Percentiles rank a stretch among this genome's conserved stretches.
phyloP scores from a whole-genome alignment of 1,284 basidiomycete genomes.

The Ustilago tritici region DNA sequence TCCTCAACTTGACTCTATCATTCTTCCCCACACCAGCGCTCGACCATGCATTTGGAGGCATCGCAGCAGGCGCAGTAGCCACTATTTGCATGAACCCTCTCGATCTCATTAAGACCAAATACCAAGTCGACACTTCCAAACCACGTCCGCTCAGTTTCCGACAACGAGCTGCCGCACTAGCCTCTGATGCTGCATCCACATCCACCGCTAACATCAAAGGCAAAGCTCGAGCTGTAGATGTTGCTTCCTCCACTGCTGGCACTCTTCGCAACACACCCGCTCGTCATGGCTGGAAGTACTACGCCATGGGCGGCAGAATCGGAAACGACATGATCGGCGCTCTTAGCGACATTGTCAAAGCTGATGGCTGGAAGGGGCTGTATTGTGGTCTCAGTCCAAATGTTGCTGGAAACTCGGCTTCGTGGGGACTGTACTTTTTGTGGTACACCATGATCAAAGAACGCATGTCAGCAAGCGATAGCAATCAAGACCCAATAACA shows the following conservation, averaged over 20 bases:
- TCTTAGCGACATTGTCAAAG: constrained; percentile 79
- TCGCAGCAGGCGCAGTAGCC: constrained; percentile 90
- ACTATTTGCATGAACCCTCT: constrained; percentile 98
- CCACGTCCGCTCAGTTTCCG: constrained; percentile 34
- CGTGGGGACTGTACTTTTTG: constrained; percentile 97
- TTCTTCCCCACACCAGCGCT: constrained; percentile 65
- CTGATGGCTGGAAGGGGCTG: constrained; percentile 85
- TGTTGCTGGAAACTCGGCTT: constrained; percentile 93
- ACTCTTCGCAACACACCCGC: constrained; percentile 4
- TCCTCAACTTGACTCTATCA: constrained; percentile 24
- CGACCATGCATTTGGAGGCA: constrained; percentile 94
- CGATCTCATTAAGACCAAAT: constrained; percentile 93
- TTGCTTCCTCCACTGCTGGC: neutral
- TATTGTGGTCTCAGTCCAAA: constrained; percentile 93
- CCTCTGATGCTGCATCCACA: neutral
- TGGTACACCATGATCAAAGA: constrained; percentile 98
- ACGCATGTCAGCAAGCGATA: constrained; percentile 57
- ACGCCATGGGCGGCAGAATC: constrained; percentile 54
- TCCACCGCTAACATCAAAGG: constrained; percentile 28
- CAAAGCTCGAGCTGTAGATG: constrained; percentile 26
- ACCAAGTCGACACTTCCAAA: constrained; percentile 76
- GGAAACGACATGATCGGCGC: constrained; percentile 81
- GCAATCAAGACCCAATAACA: constrained; percentile 12
- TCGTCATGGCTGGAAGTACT: constrained; percentile 47
- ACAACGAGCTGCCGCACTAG: constrained; percentile 16